Base-by-base conservation (phyloP, 345 rosid genomes). In the Rubroshorea leprosula region DNA sequence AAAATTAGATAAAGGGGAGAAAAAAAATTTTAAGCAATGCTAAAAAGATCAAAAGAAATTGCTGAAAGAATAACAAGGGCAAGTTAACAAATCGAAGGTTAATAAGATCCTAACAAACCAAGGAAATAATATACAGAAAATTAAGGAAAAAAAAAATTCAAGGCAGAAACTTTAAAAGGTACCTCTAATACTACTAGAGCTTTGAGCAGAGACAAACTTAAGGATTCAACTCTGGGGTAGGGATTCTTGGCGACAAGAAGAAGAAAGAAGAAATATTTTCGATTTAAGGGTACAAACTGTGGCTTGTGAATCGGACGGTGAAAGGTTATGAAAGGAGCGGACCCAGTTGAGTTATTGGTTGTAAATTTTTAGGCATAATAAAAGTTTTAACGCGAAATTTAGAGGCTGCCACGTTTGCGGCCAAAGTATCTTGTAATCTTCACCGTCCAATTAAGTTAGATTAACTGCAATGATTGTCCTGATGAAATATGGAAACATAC, bases 91-190 rank as follows among this genome's bases (percentile, higher is more conserved):
- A 44, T 6, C 23, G 35, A 44, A 57, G 23, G 50, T 23, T 26
- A 4, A 44, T 44, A 39, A 10, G 39, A 57, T 57, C 29, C 16
- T 15, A 57, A 5, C 35, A 44, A 57, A 41, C 60, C 61, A 14
- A 23, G 35, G 23, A 16, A 44, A 6, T 41, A 20, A 44, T 13
- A 44, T 4, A 10, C 3, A 2, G 14, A 16, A 44, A 44, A 13
- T 14, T 44, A 5, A 16, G 47, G 6, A 10, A 44, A 44, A 19
- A 55, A 55, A 1, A 18, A 9, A 53, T 14, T 11, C 17, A 27
- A 56, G 22, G 23, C 2, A 21, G 17, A 21, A 57, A 57, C 21
- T 43, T 43, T 23, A 14, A 22, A 17, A 43, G 27, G 14, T 25
- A 45, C 25, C 25, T 58, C 17, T 13, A 44, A 26, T 35, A 10